Evolutionary conservation across 2,329 filamentous ascomycete species (phyloP), one percentile per base, ranked within the genome.

Genomic region (Aspergillus proliferans): DNA sequence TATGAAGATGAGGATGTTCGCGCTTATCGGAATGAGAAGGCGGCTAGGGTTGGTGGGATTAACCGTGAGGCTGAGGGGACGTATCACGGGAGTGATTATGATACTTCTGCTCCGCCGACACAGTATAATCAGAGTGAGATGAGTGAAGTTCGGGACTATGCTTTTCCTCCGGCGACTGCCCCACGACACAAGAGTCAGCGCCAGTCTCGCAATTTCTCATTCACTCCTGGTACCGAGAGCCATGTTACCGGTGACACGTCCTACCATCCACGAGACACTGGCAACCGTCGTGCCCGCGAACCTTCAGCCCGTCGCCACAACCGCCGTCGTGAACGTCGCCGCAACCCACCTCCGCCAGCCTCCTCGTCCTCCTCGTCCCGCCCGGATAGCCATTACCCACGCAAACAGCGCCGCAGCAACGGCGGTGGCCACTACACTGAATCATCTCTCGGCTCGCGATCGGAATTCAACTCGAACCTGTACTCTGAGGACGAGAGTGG

Each of bases 11-110:
- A 82, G 43, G 85, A 93, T 52, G 81, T 97, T 48, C 82, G 86
- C 50, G 82, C 82, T 30, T 97, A 97, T 75, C 87, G 91, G 21
- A 80, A 89, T 63, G 92, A 97, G 72, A 88, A 85, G 67, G 76
- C 89, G 2, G 92, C 92, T 0, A 81, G 87, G 46, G 90, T 97
- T 2, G 92, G 92, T 33, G 92, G 92, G 18, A 74, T 97, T 67
- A 97, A 97, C 71, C 84, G 85, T 60, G 78, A 86, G 57, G 79
- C 84, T 40, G 92, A 96, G 58, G 87, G 85, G 52, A 87, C 83
- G 51, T 95, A 88, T 78, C 87, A 94, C 64, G 88, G 87, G 68
- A 85, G 85, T 44, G 83, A 85, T 56, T 80, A 79, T 62, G 84
- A 83, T 30, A 79, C 76, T n/a, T 81, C 83, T 34, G 79, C 58